These are phyloP conservation scores for Dactylorhiza incarnata DNA, from an alignment of 106 monocot genomes.

Conservation along the genomic window DNA sequence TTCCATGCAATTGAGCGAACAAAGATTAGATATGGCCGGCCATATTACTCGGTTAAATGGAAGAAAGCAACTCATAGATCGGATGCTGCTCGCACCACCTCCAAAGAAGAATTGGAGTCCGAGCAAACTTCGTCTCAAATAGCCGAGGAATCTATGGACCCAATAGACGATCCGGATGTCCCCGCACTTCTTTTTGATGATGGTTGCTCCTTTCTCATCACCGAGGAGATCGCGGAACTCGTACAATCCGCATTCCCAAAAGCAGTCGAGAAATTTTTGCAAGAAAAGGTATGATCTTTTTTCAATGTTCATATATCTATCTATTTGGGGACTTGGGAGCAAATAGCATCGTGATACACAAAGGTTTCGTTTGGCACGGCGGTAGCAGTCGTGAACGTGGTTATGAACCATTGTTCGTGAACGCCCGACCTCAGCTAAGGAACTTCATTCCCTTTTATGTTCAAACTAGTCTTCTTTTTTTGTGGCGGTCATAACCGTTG, in stretches of 20 bases:
- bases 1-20: constrained; percentile 83
- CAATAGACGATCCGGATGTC: constrained; percentile 57
- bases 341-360: too few species aligned
- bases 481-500: too few species aligned
- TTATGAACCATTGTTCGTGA: too few species aligned
- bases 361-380: too few species aligned
- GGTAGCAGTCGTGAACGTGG: too few species aligned
- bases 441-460: too few species aligned
- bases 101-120: constrained; percentile 18
- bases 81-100: not conserved
- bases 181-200: constrained; percentile 57
- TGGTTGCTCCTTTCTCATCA: constrained; percentile 59
- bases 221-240: constrained; percentile 82
- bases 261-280: constrained; percentile 37
- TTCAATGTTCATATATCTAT: too few species aligned
- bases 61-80: constrained; percentile 26
- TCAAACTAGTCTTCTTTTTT: too few species aligned
- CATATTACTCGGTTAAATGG: constrained; percentile 88
- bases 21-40: constrained; percentile 57
- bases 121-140: constrained; percentile 5
- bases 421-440: too few species aligned
- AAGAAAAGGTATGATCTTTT: constrained; percentile 60
- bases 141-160: constrained; percentile 18
- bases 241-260: constrained; percentile 83
- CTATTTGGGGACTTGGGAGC: too few species aligned